Conservation (phyloP, 106 monocot species). For the Chionographis japonica region DNA sequence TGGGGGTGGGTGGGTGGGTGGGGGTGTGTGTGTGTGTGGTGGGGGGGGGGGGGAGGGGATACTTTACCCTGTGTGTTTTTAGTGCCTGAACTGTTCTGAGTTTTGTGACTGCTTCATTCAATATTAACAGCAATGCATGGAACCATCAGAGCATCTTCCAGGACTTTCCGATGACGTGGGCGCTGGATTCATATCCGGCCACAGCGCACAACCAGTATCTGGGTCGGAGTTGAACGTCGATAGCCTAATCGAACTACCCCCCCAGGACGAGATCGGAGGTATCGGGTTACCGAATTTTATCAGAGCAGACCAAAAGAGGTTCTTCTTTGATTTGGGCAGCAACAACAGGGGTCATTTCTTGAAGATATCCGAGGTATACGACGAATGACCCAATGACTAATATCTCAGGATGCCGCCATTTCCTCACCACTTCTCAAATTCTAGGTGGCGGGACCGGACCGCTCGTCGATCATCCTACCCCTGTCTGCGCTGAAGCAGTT, state of each 20-base stretch:
- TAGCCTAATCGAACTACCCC: slow-evolving; percentile 43
- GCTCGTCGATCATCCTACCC: slow-evolving; percentile 88
- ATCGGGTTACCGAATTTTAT: slow-evolving; percentile 76
- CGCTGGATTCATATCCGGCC: slow-evolving; percentile 85
- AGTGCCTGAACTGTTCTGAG: background rate
- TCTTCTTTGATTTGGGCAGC: slow-evolving; percentile 93
- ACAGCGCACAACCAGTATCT: slow-evolving; percentile 39
- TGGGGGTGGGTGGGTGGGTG: no score
- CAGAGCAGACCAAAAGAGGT: slow-evolving; percentile 85
- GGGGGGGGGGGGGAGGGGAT: no score
- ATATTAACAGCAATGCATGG: slow-evolving; percentile 23
- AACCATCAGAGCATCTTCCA: slow-evolving; percentile 52
- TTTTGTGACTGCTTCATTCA: background rate
- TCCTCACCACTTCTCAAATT: no score
- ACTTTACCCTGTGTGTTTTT: no score
- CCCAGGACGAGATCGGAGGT: slow-evolving; percentile 47
- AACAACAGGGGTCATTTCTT: slow-evolving; percentile 90
- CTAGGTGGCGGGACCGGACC: slow-evolving; percentile 78
- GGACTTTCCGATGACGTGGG: slow-evolving; percentile 98
- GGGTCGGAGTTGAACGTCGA: slow-evolving; percentile 68
- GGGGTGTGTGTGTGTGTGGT: no score
- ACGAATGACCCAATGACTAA: no score
- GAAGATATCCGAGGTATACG: slow-evolving; percentile 82
- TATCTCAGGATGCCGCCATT: no score
- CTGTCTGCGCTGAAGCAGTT: slow-evolving; percentile 78